Conservation (phyloP, 805 yeast genomes). For the Yarrowia divulgata region DNA sequence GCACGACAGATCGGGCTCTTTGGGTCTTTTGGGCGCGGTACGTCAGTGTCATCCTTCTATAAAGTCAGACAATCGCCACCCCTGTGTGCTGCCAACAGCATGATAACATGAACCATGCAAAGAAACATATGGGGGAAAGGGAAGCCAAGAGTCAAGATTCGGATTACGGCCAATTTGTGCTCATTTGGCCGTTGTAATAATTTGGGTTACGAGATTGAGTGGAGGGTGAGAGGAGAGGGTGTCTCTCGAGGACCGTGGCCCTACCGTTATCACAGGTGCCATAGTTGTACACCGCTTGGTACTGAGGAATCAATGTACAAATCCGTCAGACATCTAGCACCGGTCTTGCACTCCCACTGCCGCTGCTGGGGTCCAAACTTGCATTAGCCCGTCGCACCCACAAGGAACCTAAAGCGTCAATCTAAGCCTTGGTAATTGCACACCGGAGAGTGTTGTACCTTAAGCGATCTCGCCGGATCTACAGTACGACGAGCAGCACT, state of each 20-base stretch:
- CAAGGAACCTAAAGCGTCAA: not conserved
- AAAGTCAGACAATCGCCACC: not conserved
- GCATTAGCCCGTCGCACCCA: constrained; percentile 12
- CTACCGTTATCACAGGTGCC: no score
- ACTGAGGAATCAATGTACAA: not conserved
- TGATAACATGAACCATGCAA: constrained; percentile 19
- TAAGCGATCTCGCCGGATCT: constrained; percentile 22
- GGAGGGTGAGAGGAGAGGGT: not conserved
- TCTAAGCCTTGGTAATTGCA: not conserved
- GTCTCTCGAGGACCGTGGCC: no score
- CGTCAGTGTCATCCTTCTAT: no score
- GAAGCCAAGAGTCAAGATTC: constrained; percentile 13
- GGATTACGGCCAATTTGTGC: constrained; percentile 16
- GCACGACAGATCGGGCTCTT: not conserved
- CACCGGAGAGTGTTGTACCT: constrained; percentile 3
- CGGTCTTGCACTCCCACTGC: not conserved
- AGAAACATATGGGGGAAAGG: constrained; percentile 14
- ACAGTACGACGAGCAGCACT: not conserved
- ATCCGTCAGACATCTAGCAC: not conserved
- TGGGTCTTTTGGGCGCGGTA: not conserved
- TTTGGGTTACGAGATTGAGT: constrained; percentile 1
- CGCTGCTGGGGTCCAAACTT: not conserved
- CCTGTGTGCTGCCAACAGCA: constrained; percentile 5
- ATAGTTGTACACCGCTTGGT: no score
- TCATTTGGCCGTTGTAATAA: constrained; percentile 22